phyloP scores from a whole-genome alignment of 768 basidiomycete genomes.

The Mrakia hoshinonis region DNA sequence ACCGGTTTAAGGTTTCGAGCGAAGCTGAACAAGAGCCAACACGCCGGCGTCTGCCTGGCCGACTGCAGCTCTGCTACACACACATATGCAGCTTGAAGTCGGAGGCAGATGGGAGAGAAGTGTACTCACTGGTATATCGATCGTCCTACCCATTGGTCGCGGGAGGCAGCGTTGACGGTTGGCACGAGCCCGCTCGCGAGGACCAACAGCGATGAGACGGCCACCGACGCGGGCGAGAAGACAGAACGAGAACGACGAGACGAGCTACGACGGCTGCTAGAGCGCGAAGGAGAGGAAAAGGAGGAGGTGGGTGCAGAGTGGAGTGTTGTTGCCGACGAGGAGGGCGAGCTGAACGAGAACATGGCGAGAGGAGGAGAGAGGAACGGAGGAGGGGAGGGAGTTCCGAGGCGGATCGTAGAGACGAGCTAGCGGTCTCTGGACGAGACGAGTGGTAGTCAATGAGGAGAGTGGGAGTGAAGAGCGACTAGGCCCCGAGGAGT shows the following conservation, averaged over 20 bases:
- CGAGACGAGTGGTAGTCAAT: background rate
- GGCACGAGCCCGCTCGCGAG: background rate
- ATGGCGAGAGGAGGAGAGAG: background rate
- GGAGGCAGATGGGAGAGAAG: background rate
- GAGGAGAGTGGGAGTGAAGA: background rate
- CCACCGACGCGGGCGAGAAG: background rate
- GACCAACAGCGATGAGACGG: conserved; percentile 3
- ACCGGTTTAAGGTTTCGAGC: background rate
- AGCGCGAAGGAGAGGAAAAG: background rate
- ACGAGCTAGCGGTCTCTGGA: background rate
- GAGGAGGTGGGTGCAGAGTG: background rate
- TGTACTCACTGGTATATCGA: conserved; percentile 66
- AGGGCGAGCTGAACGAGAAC: background rate
- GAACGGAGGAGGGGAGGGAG: background rate
- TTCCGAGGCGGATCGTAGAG: background rate
- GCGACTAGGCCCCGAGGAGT: background rate
- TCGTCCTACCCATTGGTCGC: conserved; percentile 64
- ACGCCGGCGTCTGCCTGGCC: background rate
- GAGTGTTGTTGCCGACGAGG: background rate
- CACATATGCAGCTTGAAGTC: background rate
- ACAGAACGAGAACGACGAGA: background rate
- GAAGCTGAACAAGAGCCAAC: background rate
- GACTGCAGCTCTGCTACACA: background rate
- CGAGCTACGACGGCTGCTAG: background rate
- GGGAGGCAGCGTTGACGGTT: conserved; percentile 50